Conservation (phyloP, 2,329 filamentous ascomycete genomes). For the Nigrospora oryzae region DNA sequence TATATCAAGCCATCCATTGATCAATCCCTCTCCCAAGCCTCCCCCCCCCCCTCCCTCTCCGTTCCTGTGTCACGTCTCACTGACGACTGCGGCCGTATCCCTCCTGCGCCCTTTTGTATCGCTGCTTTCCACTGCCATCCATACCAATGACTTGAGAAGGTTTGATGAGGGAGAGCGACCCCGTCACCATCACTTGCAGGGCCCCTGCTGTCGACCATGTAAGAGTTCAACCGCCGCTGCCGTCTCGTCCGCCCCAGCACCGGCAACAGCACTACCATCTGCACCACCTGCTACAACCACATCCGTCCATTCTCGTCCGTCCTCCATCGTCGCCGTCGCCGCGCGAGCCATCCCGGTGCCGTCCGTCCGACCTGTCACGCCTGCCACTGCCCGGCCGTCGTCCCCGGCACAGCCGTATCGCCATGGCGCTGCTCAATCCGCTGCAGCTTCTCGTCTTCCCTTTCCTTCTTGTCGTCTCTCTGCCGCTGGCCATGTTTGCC, state of each 20-base stretch:
- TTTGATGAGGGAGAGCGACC: too few relatives aligned
- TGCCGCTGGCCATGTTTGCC: conserved; percentile 56
- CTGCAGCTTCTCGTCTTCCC: conserved; percentile 50
- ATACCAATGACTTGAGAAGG: too few relatives aligned
- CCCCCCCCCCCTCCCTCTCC: too few relatives aligned
- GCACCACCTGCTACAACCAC: background rate
- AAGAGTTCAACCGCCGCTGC: background rate
- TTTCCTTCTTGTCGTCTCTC: conserved; percentile 52
- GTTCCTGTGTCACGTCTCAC: background rate
- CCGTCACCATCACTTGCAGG: too few relatives aligned
- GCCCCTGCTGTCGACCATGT: background rate
- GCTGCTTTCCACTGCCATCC: too few relatives aligned
- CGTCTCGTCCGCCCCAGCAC: background rate
- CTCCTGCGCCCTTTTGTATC: too few relatives aligned
- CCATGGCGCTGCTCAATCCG: conserved; percentile 46
- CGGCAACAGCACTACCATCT: background rate
- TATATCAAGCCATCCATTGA: conserved; percentile 1
- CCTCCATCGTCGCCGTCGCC: too few relatives aligned
- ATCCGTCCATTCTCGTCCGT: too few relatives aligned
- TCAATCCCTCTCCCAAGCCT: background rate
- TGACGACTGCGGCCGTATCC: too few relatives aligned
- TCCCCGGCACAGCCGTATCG: conserved; percentile 1
- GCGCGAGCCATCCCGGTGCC: too few relatives aligned
- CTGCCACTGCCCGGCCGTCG: too few relatives aligned
- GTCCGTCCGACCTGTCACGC: too few relatives aligned